These are phyloP conservation scores for Trichocladium uniseriatum DNA, from an alignment of 495 filamentous ascomycete species.

Conservation along the genomic window DNA sequence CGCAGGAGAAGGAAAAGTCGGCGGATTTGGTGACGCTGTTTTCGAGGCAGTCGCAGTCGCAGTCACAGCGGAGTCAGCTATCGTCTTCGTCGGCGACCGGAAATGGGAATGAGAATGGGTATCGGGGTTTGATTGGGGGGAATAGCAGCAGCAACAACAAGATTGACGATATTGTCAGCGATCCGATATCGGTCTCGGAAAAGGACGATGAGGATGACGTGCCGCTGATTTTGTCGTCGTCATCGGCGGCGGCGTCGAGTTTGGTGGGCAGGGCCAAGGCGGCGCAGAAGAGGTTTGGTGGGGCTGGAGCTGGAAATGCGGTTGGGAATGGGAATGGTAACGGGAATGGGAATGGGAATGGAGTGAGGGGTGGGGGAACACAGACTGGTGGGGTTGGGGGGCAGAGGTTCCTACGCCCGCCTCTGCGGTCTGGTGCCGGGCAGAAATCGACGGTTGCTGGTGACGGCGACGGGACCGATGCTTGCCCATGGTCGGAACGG, in stretches of 20 bases:
- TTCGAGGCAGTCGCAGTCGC: conserved; percentile 43
- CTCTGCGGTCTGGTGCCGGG: background rate
- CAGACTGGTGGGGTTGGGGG: conserved; percentile 11
- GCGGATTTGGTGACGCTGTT: conserved; percentile 45
- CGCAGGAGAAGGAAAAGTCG: conserved; percentile 24
- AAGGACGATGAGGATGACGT: conserved; percentile 33
- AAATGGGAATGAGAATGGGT: background rate
- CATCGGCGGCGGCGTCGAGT: conserved; percentile 29
- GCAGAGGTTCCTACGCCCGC: conserved; percentile 31
- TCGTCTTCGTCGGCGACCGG: background rate
- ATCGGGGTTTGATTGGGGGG: background rate
- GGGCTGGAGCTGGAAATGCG: conserved; percentile 15
- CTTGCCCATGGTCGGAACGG: conserved; percentile 76
- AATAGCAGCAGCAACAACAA: conserved; percentile 1
- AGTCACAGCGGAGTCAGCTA: conserved; percentile 31
- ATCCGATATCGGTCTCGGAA: conserved; percentile 34
- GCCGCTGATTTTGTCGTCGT: conserved; percentile 23
- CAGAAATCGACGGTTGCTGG: background rate
- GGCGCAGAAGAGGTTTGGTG: conserved; percentile 36
- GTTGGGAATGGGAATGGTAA: background rate
- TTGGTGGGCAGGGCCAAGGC: conserved; percentile 30
- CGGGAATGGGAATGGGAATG: background rate
- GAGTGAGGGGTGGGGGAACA: background rate
- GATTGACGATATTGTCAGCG: conserved; percentile 40
- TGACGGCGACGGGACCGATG: conserved; percentile 27